Conservation (phyloP, 371 early-diverging fungal species). For the Phascolomyces articulosus region DNA sequence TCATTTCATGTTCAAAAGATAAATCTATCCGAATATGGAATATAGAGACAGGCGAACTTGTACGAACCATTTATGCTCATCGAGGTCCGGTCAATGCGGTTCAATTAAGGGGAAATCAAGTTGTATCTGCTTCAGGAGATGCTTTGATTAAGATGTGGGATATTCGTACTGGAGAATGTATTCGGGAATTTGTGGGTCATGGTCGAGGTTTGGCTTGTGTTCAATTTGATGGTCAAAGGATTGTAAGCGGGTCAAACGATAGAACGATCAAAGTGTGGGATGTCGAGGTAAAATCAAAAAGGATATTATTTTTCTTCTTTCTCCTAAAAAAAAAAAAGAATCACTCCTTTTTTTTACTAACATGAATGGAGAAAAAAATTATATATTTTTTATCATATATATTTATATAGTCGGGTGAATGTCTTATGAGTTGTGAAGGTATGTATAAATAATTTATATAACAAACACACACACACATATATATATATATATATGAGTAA, state of each 20-base stretch:
- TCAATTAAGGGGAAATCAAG: conserved; percentile 64
- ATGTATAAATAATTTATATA: no score
- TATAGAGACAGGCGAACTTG: conserved; percentile 49
- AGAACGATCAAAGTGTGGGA: conserved; percentile 96
- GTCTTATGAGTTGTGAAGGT: conserved; percentile 55
- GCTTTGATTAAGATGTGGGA: conserved; percentile 90
- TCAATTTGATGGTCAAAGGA: conserved; percentile 87
- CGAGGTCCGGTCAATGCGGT: conserved; percentile 91
- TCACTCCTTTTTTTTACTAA: conserved; percentile 5
- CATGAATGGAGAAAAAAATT: no score
- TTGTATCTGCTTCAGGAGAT: conserved; percentile 92
- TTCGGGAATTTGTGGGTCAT: conserved; percentile 75
- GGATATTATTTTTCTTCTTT: conserved; percentile 3
- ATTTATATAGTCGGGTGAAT: conserved; percentile 79
- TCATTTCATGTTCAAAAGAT: conserved; percentile 95
- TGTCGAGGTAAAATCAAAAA: conserved; percentile 53
- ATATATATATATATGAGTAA: no score
- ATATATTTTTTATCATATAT: background rate
- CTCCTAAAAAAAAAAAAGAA: no score
- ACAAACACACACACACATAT: no score
- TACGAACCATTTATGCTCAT: conserved; percentile 80
- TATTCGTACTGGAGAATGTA: conserved; percentile 65
- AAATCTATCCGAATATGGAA: conserved; percentile 90
- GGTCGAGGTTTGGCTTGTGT: conserved; percentile 92
- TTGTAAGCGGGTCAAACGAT: conserved; percentile 96